Evolutionary conservation across 2,329 filamentous ascomycete species (phyloP), one percentile per base, ranked within the genome.

Genomic region (Metarhizium anisopliae): DNA sequence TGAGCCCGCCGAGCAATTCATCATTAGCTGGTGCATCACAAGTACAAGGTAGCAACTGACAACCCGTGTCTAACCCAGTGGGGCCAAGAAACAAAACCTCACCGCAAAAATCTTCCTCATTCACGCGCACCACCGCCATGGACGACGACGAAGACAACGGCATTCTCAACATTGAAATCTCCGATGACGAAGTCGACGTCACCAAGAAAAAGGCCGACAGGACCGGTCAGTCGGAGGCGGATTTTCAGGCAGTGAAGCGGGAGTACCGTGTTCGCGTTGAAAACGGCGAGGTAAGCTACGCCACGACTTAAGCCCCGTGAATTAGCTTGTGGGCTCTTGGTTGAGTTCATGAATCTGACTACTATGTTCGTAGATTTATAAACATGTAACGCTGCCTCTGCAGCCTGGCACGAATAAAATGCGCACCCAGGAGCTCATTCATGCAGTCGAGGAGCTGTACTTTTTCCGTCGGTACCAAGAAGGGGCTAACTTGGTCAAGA

Each of bases 401-500:
- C 60, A 59, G 2, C 59, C 62, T 10, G 61, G 54, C 4, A 63
- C 73, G 4, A 68, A 70, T 36, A 83, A 82, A 61, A 73, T 72
- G 47, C 70, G 75, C 38, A 68, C 72, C 1, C 78, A 82, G 59
- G 72, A 77, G n/a, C 61, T 79, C 10, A 57, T 82, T 20, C 79
- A 83, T 61, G 80, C 80, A 0, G 76, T 79, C 7, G 80, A 83
- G 63, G 80, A 83, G 66, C 69, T 83, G 49, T 83, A 83, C 61
- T 83, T 80, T 64, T 77, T 77, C 60, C 67, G 72, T 6, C 68
- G 74, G 38, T 83, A 74, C 56, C 64, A 66, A 1, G 73, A 79
- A 54, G 78, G 74, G 2, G 68, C 71, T n/a, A 61, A 63, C 11
- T 73, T 83, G 49, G 66, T 75, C 6, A 55, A 61, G 2, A 59